Conservation (phyloP, 1,139 yeast species). For the Protomyces gravidus region DNA sequence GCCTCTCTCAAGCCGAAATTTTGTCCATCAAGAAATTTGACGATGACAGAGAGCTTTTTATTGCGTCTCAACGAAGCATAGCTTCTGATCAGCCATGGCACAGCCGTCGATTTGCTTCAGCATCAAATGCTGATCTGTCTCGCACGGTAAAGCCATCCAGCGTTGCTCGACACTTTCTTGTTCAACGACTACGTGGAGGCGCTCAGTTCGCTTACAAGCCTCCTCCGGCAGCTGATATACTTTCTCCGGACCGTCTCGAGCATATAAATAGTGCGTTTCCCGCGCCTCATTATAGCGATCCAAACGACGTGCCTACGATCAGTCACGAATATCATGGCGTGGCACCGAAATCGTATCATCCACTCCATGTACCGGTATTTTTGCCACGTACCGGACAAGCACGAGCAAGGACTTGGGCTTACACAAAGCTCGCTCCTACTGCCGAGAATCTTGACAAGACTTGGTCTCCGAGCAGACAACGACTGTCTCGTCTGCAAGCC, state of each 20-base stretch:
- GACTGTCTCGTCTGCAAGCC: slow-evolving; percentile 2
- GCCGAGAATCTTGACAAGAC: background rate
- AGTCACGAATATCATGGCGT: slow-evolving; percentile 15
- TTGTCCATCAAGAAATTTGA: background rate
- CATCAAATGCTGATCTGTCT: background rate
- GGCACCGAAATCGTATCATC: slow-evolving; percentile 3
- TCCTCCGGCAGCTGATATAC: background rate
- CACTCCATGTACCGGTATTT: slow-evolving; percentile 6
- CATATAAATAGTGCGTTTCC: slow-evolving; percentile 15
- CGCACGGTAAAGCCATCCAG: background rate
- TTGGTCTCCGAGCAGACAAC: background rate
- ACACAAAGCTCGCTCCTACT: background rate
- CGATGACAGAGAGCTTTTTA: background rate
- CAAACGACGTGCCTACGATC: slow-evolving; percentile 6
- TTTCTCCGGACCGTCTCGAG: background rate
- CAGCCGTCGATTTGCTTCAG: background rate
- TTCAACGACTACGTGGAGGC: background rate
- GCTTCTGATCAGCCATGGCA: background rate
- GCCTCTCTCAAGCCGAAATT: background rate
- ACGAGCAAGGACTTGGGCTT: background rate
- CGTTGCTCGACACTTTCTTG: background rate
- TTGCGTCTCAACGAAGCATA: background rate
- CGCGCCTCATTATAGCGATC: slow-evolving; percentile 17
- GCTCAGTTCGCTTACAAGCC: background rate
- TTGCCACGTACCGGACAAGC: background rate